Evolutionary conservation across 306 rosid genomes (phyloP), one percentile per base, ranked within the genome.

Genomic region (Cicer yamashitae): DNA sequence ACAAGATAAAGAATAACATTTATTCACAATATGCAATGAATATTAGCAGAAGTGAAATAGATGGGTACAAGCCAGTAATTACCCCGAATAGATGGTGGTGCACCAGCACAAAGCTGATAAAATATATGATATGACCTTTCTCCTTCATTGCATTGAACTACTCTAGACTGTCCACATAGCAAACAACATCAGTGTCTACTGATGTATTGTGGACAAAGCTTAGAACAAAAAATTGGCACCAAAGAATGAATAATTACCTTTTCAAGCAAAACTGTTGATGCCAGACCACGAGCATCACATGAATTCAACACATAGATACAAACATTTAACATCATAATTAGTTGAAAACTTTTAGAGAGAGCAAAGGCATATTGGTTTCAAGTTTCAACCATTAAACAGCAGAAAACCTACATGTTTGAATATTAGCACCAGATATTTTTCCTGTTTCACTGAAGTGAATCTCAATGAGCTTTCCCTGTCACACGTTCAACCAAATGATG

Each of bases 51-150:
- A 52, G 37, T 38, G 68, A 37, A 77, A 56, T 48, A 50, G 65
- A 56, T n/a, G 34, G 17, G 11, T 60, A 77, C 44, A 82, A 39
- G 70, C 34, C 51, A 38, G 20, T 40, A 39, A 47, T 73, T 83
- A 91, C 96, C 94, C 84, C 86, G 85, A 13, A 91, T 88, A 56
- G 85, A 70, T 74, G 87, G 82, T 40, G 98, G 87, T 84, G 97
- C 97, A 73, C 97, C 98, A 71, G 90, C 91, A 79, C 98, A 93
- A 10, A 93, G 88, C 86, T 91, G 92, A 86, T 93, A 93, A 88
- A 93, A 93, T 79, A 93, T 93, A 81, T 93, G 98, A 75, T 93
- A 93, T 8, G 98, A 93, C 85, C 98, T 91, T 60, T 93, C 98
- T 73, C 96, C 96, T 80, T 88, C 96, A 38, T 85, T 88, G 89